These are phyloP conservation scores for Tylopilus sp. DNA, from an alignment of 768 basidiomycete genomes.

Conservation along the genomic window DNA sequence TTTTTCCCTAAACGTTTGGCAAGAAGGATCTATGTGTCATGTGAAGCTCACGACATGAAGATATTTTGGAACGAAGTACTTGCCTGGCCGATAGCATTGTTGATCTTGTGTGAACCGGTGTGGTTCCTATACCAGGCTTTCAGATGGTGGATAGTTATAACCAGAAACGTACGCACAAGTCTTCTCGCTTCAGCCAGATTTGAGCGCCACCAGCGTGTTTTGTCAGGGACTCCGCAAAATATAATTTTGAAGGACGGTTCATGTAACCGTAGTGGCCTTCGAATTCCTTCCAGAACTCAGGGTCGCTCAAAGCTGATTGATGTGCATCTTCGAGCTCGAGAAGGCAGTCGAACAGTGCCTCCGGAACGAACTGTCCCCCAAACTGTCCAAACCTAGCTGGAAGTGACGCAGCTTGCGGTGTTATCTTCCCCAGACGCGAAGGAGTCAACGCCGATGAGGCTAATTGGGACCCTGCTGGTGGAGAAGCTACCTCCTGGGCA, in stretches of 20 bases:
- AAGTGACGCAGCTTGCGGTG: slow-evolving; percentile 43
- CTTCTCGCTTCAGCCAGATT: slow-evolving; percentile 98
- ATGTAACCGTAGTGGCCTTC: slow-evolving; percentile 87
- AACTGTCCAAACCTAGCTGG: slow-evolving; percentile 91
- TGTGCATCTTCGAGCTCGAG: slow-evolving; percentile 90
- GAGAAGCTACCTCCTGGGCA: slow-evolving; percentile 38
- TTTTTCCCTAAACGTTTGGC: slow-evolving; percentile 94
- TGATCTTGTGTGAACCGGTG: slow-evolving; percentile 99
- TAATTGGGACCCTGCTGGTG: slow-evolving; percentile 3
- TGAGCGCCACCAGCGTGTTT: slow-evolving; percentile 88
- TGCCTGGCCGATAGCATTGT: slow-evolving; percentile 96
- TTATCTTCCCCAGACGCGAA: slow-evolving; percentile 5
- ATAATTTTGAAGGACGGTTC: slow-evolving; percentile 89
- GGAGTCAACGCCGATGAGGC: background rate
- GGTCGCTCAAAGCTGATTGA: slow-evolving; percentile 80
- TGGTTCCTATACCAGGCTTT: slow-evolving; percentile 68
- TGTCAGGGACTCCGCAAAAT: slow-evolving; percentile 88
- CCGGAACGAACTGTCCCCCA: slow-evolving; percentile 97
- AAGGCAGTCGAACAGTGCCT: slow-evolving; percentile 91
- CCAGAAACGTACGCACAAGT: slow-evolving; percentile 51
- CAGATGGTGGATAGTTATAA: background rate
- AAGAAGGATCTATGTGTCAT: slow-evolving; percentile 71
- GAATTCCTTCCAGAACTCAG: slow-evolving; percentile 91
- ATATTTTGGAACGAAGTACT: slow-evolving; percentile 11
- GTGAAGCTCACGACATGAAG: background rate